Base-by-base conservation (phyloP, 805 yeast species). In the Wickerhamiella alocasiicola region DNA sequence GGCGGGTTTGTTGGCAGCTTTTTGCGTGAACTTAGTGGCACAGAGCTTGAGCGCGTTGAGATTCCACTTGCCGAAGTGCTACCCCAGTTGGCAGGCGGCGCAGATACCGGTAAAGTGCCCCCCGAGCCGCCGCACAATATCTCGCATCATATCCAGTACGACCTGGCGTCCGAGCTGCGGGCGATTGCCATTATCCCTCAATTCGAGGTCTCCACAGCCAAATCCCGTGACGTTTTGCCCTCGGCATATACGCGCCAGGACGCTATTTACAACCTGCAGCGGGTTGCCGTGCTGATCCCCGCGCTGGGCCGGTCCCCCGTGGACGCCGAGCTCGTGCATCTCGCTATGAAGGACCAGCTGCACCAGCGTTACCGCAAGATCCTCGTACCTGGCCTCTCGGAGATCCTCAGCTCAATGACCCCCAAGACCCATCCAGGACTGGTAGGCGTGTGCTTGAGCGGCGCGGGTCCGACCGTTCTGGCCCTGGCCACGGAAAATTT, bases 1-100 rank as follows among this genome's bases (percentile, higher is more conserved):
- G 98, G 98, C 45, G 96, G 98, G 1, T 91, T 91, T 60, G 95
- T 87, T 31, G 98, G 98, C 32, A 84, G 95, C 3, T 91, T 81
- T 61, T 70, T 91, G 55, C 74, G 94, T 53, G 93, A 82, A 47
- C 64, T 91, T 44, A 66, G 76, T 25, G 75, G 77, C 3, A 70
- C 73, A 30, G 96, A 87, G 49, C 68, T 71, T 49, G 76, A 69
- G 44, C 72, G 81, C 40, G 80, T 81, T 48, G 85, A 79, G 57
- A 81, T 84, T 42, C 95, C 96, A 30, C 66, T 91, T 43, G 76
- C 81, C 41, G 81, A 79, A 51, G 85, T 91, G 4, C 68, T 91
- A 47, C 93, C 94, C 20, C 78, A 74, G 49, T 78, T 81, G 27
- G 72, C 76, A 34, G 81, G 81, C 27, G 84, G 82, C 28, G 63